phyloP scores from a whole-genome alignment of 768 basidiomycete genomes.

The Albatrellus ellisii region DNA sequence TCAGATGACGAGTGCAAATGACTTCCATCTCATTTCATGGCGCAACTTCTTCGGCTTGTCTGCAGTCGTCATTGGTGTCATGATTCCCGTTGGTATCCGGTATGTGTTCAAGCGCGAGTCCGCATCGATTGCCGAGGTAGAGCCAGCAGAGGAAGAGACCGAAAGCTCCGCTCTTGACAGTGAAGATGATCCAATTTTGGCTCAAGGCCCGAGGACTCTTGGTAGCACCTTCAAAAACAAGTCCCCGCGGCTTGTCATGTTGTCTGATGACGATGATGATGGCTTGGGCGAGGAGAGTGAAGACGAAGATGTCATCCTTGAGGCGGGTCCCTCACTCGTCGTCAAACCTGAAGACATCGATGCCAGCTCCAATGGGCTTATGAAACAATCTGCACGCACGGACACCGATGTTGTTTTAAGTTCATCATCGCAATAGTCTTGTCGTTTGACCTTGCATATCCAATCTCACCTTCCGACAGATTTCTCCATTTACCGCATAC shows the following conservation, averaged over 20 bases:
- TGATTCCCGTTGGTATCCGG: constrained; percentile 84
- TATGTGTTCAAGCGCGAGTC: constrained; percentile 62
- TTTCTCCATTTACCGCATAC: too few species aligned
- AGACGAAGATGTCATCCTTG: constrained; percentile 62
- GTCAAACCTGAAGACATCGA: constrained; percentile 21
- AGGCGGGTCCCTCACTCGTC: constrained; percentile 55
- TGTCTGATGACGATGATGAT: constrained; percentile 20
- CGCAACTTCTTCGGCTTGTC: constrained; percentile 77
- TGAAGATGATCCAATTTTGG: constrained; percentile 31
- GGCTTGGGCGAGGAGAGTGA: constrained; percentile 21
- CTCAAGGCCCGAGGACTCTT: constrained; percentile 37
- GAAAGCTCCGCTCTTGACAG: constrained; percentile 24
- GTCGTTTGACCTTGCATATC: too few species aligned
- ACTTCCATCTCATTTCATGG: constrained; percentile 91
- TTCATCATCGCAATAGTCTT: too few species aligned
- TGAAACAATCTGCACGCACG: too few species aligned
- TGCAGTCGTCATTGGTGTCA: constrained; percentile 80
- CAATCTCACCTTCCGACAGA: too few species aligned
- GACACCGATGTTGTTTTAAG: too few species aligned
- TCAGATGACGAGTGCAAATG: constrained; percentile 87
- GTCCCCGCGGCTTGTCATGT: constrained; percentile 17
- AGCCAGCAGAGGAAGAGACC: constrained; percentile 22
- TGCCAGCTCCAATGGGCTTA: too few species aligned
- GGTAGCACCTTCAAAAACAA: constrained; percentile 26
- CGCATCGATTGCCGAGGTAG: constrained; percentile 21